Base-by-base conservation (phyloP, 192 early-diverging fungal species). In the Coemansia sp. region DNA sequence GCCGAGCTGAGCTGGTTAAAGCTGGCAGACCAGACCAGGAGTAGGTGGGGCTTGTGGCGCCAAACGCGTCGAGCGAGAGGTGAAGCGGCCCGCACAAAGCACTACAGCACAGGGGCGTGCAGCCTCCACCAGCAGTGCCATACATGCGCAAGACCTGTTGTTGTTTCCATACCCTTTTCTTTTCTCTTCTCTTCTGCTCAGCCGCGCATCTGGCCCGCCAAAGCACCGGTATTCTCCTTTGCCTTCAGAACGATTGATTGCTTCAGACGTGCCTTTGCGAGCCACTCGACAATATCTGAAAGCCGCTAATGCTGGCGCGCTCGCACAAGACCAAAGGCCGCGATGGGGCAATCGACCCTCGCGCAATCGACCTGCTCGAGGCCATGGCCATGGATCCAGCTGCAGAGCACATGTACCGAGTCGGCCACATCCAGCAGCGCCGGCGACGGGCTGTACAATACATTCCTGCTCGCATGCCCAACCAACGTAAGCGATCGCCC, bases 391-490 rank as follows among this genome's bases (percentile, higher is more conserved):
- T 65, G 58, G 65, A 71, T 54, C 64, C 62, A 10, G 49, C 54
- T 11, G 34, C 65, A 11, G 64, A 71, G 25, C 23, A 49, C 17
- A 51, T 50, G 9, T 53, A 53, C 38, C 17, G 23, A 48, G 22
- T 65, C 8, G 72, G 62, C 46, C 56, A 38, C 4, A 36, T 42
- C 53, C 64, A 66, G 57, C 64, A 72, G 55, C 67, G 60, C 0
- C 62, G 72, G 37, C 69, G 63, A 20, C 65, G 57, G 20, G 71
- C 76, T 2, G 67, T 57, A 5, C 66, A 70, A 42, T 60, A 69
- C 53, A 44, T 57, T n/a, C 58, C 67, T 7, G 25, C 62, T 2
- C 71, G 60, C 42, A 42, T 15, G 14, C 20, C 57, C 0, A 7
- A 52, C 5, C 54, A 64, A 55, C 60, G 77, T 79, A 79, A 79